Evolutionary conservation across 2,329 filamentous ascomycete genomes (phyloP), one percentile per base, ranked within the genome.

Genomic region (Exophiala calicioides): DNA sequence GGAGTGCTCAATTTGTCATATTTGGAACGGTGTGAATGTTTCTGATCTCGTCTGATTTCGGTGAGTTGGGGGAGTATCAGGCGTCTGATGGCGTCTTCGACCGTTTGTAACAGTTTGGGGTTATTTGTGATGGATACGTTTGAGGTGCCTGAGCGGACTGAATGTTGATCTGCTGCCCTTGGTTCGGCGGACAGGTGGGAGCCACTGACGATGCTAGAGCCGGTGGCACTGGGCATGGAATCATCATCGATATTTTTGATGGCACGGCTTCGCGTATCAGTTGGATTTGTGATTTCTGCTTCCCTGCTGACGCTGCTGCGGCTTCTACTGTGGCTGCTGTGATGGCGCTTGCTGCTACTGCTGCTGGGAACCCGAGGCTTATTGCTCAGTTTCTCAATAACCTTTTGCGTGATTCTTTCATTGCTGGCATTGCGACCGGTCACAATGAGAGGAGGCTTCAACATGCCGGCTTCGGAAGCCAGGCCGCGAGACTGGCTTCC

Each of bases 1-100:
- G 81, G 80, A 58, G 81, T 75, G 63, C 79, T 74, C 50, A 82
- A 79, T 44, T 75, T 75, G 21, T 85, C 79, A 23, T 84, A 44
- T 80, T 81, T 8, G 80, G 81, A 59, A 82, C 55, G 85, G 79
- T 53, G 85, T 82, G 55, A 85, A 85, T 65, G 52, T 35, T 88
- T 90, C 65, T 91, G 87, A 62, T 95, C 90, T 60, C 90, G 83
- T 67, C 95, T 96, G 44, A 98, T 74, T 7, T 90, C 88, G 59
- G 89, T 91, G 33, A 98, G 76, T 67, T 98, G 91, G 0, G 93
- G 93, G 2, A 98, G 71, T 42, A 96, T 95, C 38, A 95, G 76
- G 37, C 90, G 81, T 53, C 89, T 84, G 61, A 96, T 95, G 10
- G 90, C 90, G 68, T 95, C 90, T 69, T 96, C 90, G 3, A 96